phyloP scores from a whole-genome alignment of 2,329 filamentous ascomycete genomes.

The Teratosphaeriaceae sp. region DNA sequence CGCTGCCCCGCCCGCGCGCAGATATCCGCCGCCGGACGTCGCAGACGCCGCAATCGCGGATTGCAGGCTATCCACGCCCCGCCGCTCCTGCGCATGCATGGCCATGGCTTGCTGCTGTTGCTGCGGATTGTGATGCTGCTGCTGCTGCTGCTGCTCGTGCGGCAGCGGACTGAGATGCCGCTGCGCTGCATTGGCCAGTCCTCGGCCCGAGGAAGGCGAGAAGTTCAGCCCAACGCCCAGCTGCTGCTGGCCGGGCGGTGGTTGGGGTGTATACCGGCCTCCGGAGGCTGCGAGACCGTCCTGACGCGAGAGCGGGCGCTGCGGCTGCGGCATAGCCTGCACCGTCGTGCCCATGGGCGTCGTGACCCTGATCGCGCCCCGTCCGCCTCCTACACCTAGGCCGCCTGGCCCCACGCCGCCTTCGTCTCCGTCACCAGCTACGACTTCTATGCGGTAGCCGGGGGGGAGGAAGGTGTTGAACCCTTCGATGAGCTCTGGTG shows the following conservation, averaged over 20 bases:
- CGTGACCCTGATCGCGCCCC: slow-evolving; percentile 89
- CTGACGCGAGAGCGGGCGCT: slow-evolving; percentile 35
- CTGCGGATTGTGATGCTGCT: slow-evolving; percentile 24
- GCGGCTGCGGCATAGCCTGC: slow-evolving; percentile 64
- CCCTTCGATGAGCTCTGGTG: slow-evolving; percentile 81
- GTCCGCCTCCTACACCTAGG: no score
- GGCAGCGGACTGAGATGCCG: slow-evolving; percentile 36
- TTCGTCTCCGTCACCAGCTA: slow-evolving; percentile 79
- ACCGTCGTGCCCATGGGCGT: slow-evolving; percentile 97
- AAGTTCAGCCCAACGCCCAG: no score
- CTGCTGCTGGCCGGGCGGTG: no score
- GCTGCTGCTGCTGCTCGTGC: slow-evolving; percentile 22
- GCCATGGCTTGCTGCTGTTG: slow-evolving; percentile 26
- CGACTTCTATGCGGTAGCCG: slow-evolving; percentile 95
- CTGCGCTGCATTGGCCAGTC: no score
- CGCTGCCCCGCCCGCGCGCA: no score
- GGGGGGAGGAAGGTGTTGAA: slow-evolving; percentile 96
- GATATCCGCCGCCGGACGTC: no score
- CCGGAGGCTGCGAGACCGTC: slow-evolving; percentile 18
- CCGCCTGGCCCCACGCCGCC: no score
- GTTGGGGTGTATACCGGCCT: no score
- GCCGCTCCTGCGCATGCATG: slow-evolving; percentile 57
- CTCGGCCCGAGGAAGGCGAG: no score
- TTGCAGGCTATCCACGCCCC: slow-evolving; percentile 59
- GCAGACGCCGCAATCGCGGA: slow-evolving; percentile 55